phyloP scores from a whole-genome alignment of 768 basidiomycete genomes.

The Tremella mesenterica region DNA sequence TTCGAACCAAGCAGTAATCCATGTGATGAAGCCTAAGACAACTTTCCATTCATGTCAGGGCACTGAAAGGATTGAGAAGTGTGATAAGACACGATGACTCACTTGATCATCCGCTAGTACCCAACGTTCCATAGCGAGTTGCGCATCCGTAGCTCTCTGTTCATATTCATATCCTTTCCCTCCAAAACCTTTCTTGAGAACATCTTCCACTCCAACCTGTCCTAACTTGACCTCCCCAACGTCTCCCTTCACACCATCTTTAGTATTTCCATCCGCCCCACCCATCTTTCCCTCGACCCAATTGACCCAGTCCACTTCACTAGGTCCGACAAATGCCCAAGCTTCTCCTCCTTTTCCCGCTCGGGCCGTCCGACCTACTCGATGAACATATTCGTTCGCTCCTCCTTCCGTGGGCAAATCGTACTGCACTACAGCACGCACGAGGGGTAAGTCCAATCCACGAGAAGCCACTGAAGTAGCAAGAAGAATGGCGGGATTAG shows the following conservation, averaged over 20 bases:
- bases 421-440: constrained; percentile 88
- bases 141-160: constrained; percentile 85
- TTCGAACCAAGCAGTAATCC: too few species aligned
- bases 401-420: constrained; percentile 97
- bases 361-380: constrained; percentile 93
- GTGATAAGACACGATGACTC: constrained; percentile 27
- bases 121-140: constrained; percentile 91
- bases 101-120: constrained; percentile 67
- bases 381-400: constrained; percentile 89
- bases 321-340: constrained; percentile 83
- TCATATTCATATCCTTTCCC: constrained; percentile 74
- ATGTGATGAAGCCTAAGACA: too few species aligned
- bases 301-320: constrained; percentile 77
- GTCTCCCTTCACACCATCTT: constrained; percentile 21
- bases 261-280: constrained; percentile 44
- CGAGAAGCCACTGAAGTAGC: constrained; percentile 99
- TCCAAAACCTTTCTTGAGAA: constrained; percentile 75
- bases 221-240: constrained; percentile 49
- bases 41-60: too few species aligned
- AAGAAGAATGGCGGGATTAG: constrained; percentile 61
- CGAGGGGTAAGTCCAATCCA: constrained; percentile 89
- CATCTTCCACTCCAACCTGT: constrained; percentile 58
- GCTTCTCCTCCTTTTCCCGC: constrained; percentile 92
- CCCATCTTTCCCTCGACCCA: constrained; percentile 83
- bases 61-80: too few species aligned